A percentile compares a stretch with the other conserved stretches of the same genome.
Evolutionary conservation across 2,329 filamentous ascomycete genomes (phyloP).

Genomic region (Colletotrichum sp.): DNA sequence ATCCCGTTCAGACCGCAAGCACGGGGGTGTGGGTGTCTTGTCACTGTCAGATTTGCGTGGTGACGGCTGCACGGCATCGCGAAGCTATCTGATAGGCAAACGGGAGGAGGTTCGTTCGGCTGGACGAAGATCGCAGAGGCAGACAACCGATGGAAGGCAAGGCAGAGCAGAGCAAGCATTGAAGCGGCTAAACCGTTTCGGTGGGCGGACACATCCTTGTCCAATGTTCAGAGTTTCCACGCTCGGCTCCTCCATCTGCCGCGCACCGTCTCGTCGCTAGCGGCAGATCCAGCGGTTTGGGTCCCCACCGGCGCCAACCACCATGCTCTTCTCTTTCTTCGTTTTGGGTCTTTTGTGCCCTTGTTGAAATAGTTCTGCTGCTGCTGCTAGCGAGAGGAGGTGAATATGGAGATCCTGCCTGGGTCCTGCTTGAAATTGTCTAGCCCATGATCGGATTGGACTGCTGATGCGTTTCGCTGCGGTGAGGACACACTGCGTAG

Average conservation of each 20-base stretch:
- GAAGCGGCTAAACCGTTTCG: not conserved
- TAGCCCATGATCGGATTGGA: not conserved
- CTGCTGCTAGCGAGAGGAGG: no score
- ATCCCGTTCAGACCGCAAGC: not conserved
- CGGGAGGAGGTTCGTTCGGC: not conserved
- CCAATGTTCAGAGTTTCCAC: not conserved
- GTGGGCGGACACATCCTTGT: not conserved
- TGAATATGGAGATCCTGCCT: accelerated
- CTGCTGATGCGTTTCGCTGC: not conserved
- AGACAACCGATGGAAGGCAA: not conserved
- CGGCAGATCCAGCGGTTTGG: not conserved
- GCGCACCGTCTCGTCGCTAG: not conserved
- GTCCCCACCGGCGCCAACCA: not conserved
- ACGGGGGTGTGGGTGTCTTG: not conserved
- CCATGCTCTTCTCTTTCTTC: not conserved
- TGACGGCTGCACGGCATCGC: not conserved
- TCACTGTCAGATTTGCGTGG: not conserved
- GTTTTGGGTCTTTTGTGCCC: not conserved
- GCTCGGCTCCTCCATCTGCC: not conserved
- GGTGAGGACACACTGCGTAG: not conserved
- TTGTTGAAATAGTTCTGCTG: no score
- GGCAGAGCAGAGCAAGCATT: not conserved
- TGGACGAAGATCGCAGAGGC: not conserved
- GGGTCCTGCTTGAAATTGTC: not conserved
- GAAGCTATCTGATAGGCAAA: not conserved